Conservation (phyloP, 1,284 basidiomycete species). For the Puccinia triticina region DNA sequence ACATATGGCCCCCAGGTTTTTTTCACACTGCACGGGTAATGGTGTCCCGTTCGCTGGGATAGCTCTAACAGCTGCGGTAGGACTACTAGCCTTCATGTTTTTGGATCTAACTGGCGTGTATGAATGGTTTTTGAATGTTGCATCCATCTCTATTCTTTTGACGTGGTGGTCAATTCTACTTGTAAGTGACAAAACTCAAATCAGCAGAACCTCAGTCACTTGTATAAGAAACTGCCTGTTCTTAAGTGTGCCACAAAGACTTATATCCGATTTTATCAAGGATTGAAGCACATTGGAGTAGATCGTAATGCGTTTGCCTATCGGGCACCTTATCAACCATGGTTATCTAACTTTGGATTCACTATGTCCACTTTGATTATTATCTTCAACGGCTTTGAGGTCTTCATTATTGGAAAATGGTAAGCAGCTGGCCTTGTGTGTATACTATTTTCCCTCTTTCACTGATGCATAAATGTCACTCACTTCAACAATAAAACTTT, state of each 20-base stretch:
- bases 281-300: slow-evolving; percentile 74
- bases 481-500: not conserved
- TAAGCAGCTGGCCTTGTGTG: slow-evolving; percentile 66
- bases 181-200: slow-evolving; percentile 62
- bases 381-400: slow-evolving; percentile 65
- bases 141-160: slow-evolving; percentile 40
- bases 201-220: slow-evolving; percentile 41
- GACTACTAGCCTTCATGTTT: slow-evolving; percentile 74
- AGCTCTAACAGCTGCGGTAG: slow-evolving; percentile 70
- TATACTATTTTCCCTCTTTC: slow-evolving; percentile 53
- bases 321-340: slow-evolving; percentile 68
- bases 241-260: slow-evolving; percentile 71
- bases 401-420: slow-evolving; percentile 74
- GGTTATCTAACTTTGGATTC: slow-evolving; percentile 70
- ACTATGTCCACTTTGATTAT: slow-evolving; percentile 68
- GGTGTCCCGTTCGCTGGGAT: slow-evolving; percentile 78
- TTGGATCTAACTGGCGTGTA: no score
- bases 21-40: slow-evolving; percentile 69
- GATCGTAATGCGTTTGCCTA: slow-evolving; percentile 72
- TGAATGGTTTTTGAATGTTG: slow-evolving; percentile 66
- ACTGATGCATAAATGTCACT: no score
- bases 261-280: slow-evolving; percentile 77
- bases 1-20: slow-evolving; percentile 76
- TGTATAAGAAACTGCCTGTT: slow-evolving; percentile 51
- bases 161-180: slow-evolving; percentile 61